A percentile compares a stretch with the other conserved stretches of the same genome.
phyloP scores from a whole-genome alignment of 2,329 filamentous ascomycete genomes.

The Pseudomassariella vexata region DNA sequence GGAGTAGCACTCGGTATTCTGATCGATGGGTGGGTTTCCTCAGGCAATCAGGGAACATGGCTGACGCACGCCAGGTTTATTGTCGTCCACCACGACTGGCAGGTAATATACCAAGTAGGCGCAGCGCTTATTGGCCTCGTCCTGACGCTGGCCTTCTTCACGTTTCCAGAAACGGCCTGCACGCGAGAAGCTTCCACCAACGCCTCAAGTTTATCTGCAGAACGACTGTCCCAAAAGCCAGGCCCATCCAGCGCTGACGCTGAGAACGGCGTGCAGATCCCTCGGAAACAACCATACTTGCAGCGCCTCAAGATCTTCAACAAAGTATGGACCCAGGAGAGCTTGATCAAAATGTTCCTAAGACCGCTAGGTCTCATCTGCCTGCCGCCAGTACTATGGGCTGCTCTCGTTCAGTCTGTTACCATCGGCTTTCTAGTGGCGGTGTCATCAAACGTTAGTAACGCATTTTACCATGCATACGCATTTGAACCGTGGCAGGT shows the following conservation, averaged over 20 bases:
- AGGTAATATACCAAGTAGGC: constrained; percentile 45
- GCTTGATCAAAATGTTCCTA: constrained; percentile 38
- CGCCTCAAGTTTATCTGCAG: constrained; percentile 1
- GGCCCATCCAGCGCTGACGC: constrained; percentile 2
- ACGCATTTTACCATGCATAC: constrained; percentile 36
- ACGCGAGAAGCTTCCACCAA: constrained; percentile 18
- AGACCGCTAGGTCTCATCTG: constrained; percentile 44
- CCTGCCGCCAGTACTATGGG: constrained; percentile 50
- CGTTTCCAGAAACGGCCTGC: constrained; percentile 50
- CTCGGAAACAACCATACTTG: constrained; percentile 22
- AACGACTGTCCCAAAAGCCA: constrained; percentile 13
- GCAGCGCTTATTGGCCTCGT: constrained; percentile 42
- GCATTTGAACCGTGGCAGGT: constrained; percentile 38
- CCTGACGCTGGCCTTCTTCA: constrained; percentile 42
- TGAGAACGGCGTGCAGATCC: no score
- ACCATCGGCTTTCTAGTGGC: constrained; percentile 52
- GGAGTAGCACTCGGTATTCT: constrained; percentile 37
- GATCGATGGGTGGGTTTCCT: constrained; percentile 28
- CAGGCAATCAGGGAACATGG: background rate
- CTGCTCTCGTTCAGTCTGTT: constrained; percentile 45
- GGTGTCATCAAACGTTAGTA: constrained; percentile 45
- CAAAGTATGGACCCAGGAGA: constrained; percentile 37
- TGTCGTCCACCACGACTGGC: constrained; percentile 41
- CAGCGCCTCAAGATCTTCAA: constrained; percentile 33
- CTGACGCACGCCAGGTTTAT: constrained; percentile 30